Percentiles rank a stretch among this genome's conserved stretches.
phyloP scores from a whole-genome alignment of 257 asterid genomes.

The Solanum sparsipilum region DNA sequence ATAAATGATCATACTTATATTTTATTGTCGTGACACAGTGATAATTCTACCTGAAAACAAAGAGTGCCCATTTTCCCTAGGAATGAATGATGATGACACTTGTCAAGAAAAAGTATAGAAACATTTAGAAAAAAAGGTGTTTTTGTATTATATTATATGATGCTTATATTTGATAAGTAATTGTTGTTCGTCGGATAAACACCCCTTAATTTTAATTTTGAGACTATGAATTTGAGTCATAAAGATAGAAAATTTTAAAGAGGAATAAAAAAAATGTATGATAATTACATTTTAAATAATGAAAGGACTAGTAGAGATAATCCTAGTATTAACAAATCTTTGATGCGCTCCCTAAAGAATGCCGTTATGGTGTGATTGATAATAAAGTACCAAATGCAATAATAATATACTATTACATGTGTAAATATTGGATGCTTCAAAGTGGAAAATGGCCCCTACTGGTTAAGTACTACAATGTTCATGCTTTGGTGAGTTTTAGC shows the following conservation, averaged over 20 bases:
- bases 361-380: neutral
- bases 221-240: neutral
- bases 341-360: neutral
- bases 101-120: neutral
- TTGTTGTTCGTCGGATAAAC: fast-evolving
- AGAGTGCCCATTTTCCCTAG: slow-evolving; percentile 5
- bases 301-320: neutral
- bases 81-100: neutral
- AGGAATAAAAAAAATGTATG: neutral
- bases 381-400: neutral
- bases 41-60: slow-evolving; percentile 1
- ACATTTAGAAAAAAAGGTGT: neutral
- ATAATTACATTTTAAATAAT: neutral
- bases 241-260: too few species aligned
- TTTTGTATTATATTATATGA: neutral
- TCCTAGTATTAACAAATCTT: neutral
- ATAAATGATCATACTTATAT: neutral
- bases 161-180: neutral
- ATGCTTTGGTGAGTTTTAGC: neutral
- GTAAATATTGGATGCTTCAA: neutral
- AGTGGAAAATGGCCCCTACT: neutral
- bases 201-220: too few species aligned
- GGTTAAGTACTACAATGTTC: neutral
- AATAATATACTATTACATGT: neutral
- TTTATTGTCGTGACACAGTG: neutral